These are phyloP conservation scores for Phaeosphaeria sp. DNA, from an alignment of 2,329 filamentous ascomycete species.

Conservation along the genomic window DNA sequence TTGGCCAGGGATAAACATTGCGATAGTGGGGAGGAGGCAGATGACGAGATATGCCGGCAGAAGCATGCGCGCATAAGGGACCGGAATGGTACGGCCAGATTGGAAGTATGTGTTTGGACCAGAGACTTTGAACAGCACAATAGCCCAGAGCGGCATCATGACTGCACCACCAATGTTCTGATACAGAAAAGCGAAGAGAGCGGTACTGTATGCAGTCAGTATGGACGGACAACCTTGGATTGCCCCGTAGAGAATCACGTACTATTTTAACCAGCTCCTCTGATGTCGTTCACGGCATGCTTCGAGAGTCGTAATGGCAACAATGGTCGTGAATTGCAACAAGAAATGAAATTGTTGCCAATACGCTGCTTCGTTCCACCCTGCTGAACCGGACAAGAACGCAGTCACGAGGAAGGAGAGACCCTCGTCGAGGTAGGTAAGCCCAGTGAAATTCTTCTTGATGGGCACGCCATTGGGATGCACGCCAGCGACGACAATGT, in stretches of 20 bases:
- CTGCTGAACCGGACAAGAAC: slow-evolving; percentile 14
- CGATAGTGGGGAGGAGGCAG: slow-evolving; percentile 19
- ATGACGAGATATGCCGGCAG: slow-evolving; percentile 15
- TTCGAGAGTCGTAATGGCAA: slow-evolving; percentile 19
- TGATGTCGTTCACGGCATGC: slow-evolving; percentile 21
- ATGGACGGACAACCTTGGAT: no score
- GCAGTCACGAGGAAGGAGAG: slow-evolving; percentile 19
- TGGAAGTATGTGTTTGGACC: slow-evolving; percentile 18
- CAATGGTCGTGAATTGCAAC: slow-evolving; percentile 7
- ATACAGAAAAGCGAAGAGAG: slow-evolving; percentile 16
- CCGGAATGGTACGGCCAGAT: slow-evolving; percentile 16
- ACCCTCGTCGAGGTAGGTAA: slow-evolving; percentile 11
- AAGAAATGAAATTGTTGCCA: slow-evolving; percentile 27
- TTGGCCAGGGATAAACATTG: slow-evolving; percentile 12
- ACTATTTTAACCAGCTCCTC: slow-evolving; percentile 26
- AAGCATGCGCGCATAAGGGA: slow-evolving; percentile 19
- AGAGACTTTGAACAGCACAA: slow-evolving; percentile 15
- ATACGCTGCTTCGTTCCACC: slow-evolving; percentile 19
- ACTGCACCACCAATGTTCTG: slow-evolving; percentile 21
- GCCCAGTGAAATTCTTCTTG: slow-evolving; percentile 20
- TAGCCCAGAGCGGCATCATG: slow-evolving; percentile 20
- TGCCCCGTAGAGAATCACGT: slow-evolving; percentile 1
- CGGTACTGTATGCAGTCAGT: slow-evolving; percentile 6
- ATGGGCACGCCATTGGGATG: slow-evolving; percentile 18
- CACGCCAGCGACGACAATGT: slow-evolving; percentile 1